Base-by-base conservation (phyloP, 2,329 filamentous ascomycete species). In the Apiospora pterosperma region DNA sequence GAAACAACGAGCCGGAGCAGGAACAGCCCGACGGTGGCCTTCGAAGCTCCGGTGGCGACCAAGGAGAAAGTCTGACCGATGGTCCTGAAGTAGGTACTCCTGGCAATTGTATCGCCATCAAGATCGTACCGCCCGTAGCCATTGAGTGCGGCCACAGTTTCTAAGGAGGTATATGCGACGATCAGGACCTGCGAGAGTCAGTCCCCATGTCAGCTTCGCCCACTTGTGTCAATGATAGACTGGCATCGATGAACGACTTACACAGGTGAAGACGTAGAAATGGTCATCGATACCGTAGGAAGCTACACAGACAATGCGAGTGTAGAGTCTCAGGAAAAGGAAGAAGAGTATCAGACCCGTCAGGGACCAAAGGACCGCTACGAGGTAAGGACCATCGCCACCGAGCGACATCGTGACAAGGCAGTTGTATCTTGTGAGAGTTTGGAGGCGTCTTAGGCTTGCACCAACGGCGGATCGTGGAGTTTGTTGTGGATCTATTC, bases 21-120 rank as follows among this genome's bases (percentile, higher is more conserved):
- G 61, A 81, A 80, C 10, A 79, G 71, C 0, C 76, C 78, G 0
- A 81, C 68, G 0, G 78, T 79, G 61, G 70, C 66, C 39, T 81
- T 81, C 0, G 78, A 76, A 7, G 76, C 68, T 5, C 75, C 76
- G 72, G 79, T 81, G 14, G 77, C 78, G 1, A 78, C 59, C 5
- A 81, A 69, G 0, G 75, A 75, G 36, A 81, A 79, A 0, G 73
- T 73, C 62, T 78, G 76, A 3, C 75, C 75, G 5, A 76, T 73
- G 16, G 68, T 67, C 63, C 77, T 73, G 67, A 71, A 72, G 23
- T 77, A 69, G 21, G 70, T 69, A 0, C 77, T 75, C 1, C 68
- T 48, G 2, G 72, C 70, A 2, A 70, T 58, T 7, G 73, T 65
- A 8, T 74, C 70, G 1, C 74, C 67, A 23, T 70, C 65, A 4